Evolutionary conservation across 78 protist genomes (phyloP), one percentile per base, ranked within the genome.

Genomic region (Emiliania huxleyi): DNA sequence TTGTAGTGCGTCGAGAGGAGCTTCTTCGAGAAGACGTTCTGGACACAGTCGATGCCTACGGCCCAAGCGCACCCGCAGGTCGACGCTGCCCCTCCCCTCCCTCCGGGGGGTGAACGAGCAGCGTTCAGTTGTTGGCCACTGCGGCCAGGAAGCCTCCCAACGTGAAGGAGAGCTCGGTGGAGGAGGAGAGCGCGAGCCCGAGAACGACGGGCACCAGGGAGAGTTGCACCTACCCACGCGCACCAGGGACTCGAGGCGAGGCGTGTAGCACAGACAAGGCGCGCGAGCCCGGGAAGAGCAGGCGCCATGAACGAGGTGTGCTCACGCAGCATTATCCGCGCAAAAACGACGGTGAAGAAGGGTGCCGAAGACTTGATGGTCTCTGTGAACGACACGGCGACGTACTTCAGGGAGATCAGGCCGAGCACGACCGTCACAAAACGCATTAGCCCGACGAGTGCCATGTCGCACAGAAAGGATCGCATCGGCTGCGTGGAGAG

Each of bases 41-140:
- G 84, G 26, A 75, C 84, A 33, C 84, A 75, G 84, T 75, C 84
- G n/a, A 75, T 38, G 84, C n/a, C n/a, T n/a, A n/a, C n/a, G n/a
- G n/a, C n/a, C n/a, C n/a, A n/a, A n/a, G n/a, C n/a, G n/a, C n/a
- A n/a, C n/a, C n/a, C n/a, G n/a, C n/a, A n/a, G n/a, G n/a, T n/a
- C n/a, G n/a, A n/a, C n/a, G n/a, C n/a, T n/a, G n/a, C n/a, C n/a
- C n/a, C n/a, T n/a, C n/a, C n/a, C n/a, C n/a, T n/a, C n/a, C n/a
- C n/a, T n/a, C n/a, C n/a, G n/a, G n/a, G n/a, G n/a, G n/a, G n/a
- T n/a, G n/a, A n/a, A n/a, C n/a, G n/a, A n/a, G n/a, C n/a, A n/a
- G n/a, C n/a, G n/a, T n/a, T 44, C 84, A 75, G 84, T 75, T 75
- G 84, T 75, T 75, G n/a, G 21, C 43, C 45, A 75, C 84, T 0